A percentile compares a stretch with the other conserved stretches of the same genome.
Evolutionary conservation across 352 stramenopile genomes (phyloP).

Genomic region (Pythium rhizo-oryzae): DNA sequence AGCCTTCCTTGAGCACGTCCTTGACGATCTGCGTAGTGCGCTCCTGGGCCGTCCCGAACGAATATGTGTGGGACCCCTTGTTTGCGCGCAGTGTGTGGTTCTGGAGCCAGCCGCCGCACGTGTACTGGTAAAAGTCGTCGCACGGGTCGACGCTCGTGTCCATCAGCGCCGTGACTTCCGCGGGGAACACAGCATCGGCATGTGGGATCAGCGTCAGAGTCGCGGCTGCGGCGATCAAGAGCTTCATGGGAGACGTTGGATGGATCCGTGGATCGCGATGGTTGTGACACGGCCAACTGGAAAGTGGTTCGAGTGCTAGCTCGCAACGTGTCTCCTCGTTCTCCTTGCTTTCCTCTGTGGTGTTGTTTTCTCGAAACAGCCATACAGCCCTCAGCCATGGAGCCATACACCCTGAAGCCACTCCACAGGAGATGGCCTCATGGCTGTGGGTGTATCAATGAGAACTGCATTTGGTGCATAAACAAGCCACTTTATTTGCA

Average conservation of each 20-base stretch:
- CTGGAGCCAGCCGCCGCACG: conserved; percentile 39
- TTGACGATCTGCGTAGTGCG: conserved; percentile 52
- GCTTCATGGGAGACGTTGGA: conserved; percentile 5
- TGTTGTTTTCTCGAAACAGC: no score
- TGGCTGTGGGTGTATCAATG: no score
- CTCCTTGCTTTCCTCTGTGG: no score
- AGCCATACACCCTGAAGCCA: no score
- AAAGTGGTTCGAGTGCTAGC: not conserved
- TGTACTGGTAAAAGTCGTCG: conserved; percentile 77
- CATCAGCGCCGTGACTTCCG: conserved; percentile 45
- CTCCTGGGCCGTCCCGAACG: conserved; percentile 47
- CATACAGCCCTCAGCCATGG: no score
- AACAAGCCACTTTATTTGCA: no score
- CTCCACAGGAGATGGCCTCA: no score
- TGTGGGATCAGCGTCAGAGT: not conserved
- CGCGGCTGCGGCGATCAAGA: conserved; percentile 13
- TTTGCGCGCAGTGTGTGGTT: conserved; percentile 30
- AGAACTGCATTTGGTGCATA: no score
- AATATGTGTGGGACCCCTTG: conserved; percentile 34
- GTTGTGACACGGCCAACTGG: not conserved
- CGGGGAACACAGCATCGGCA: conserved; percentile 33
- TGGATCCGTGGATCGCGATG: no score
- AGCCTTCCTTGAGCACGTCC: conserved; percentile 62
- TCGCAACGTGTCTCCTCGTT: no score
- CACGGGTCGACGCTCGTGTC: conserved; percentile 57